phyloP scores from a whole-genome alignment of 164 flowering plant species.

The Tinospora cordifolia region DNA sequence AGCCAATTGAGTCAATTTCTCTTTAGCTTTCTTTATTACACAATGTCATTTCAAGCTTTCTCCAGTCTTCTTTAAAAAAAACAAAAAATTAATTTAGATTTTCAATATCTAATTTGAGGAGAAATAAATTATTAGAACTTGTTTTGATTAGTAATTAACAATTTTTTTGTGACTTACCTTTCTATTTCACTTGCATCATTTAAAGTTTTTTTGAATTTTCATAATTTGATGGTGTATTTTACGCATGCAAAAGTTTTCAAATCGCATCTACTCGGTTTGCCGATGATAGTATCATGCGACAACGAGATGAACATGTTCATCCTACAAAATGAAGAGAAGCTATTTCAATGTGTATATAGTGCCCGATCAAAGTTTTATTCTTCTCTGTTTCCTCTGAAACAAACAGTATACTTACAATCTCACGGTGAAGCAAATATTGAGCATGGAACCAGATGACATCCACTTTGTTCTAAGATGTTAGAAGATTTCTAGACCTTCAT shows the following conservation, averaged over 20 bases:
- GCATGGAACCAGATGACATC: constrained; percentile 55
- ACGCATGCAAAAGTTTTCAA: constrained; percentile 74
- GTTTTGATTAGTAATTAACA: too few relatives aligned
- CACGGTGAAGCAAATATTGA: constrained; percentile 51
- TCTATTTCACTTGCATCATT: background rate
- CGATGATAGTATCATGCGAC: constrained; percentile 75
- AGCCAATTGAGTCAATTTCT: too few relatives aligned
- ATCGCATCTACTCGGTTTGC: constrained; percentile 59
- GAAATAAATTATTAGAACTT: too few relatives aligned
- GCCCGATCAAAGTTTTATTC: background rate
- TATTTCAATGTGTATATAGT: constrained; percentile 26
- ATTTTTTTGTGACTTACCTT: too few relatives aligned
- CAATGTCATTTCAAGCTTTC: too few relatives aligned
- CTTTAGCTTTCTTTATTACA: too few relatives aligned
- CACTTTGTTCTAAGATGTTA: constrained; percentile 37
- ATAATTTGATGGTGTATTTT: background rate
- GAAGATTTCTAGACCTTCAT: constrained; percentile 54
- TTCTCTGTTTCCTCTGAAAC: background rate
- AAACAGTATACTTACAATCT: constrained; percentile 55
- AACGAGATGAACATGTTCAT: constrained; percentile 57
- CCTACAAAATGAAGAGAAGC: constrained; percentile 72
- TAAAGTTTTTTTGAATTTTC: background rate
- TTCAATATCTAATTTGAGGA: too few relatives aligned
- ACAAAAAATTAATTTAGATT: too few relatives aligned
- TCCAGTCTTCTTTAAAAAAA: too few relatives aligned